phyloP scores from a whole-genome alignment of 2,329 filamentous ascomycete species.

The Aspergillus brunneoviolaceus region DNA sequence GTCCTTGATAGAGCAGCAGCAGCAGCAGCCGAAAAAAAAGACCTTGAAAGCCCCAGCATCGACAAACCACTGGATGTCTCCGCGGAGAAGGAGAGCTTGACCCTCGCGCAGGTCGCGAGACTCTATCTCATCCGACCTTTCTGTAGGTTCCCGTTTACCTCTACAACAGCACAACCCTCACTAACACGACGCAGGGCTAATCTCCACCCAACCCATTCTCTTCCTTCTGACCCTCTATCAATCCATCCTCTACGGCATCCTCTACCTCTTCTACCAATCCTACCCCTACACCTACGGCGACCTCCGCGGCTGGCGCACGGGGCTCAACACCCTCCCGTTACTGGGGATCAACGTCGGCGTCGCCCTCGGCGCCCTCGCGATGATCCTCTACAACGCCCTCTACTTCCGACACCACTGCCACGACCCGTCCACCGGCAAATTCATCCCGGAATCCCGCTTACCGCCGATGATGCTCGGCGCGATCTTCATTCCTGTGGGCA shows the following conservation, averaged over 20 bases:
- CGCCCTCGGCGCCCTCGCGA: not conserved
- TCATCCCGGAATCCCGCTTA: constrained; percentile 20
- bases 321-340: not conserved
- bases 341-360: not conserved
- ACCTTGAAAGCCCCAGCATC: not conserved
- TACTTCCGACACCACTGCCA: constrained; percentile 1
- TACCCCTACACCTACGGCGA: not conserved
- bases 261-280: constrained; percentile 3
- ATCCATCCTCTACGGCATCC: not conserved
- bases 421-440: not conserved
- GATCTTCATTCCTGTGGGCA: constrained; percentile 21
- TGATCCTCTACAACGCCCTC: constrained; percentile 2
- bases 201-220: not conserved
- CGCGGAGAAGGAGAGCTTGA: not conserved
- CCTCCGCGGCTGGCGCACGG: not conserved
- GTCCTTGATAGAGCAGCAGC: not conserved
- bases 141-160: not conserved
- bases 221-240: not conserved
- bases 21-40: not conserved
- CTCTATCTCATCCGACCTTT: not conserved
- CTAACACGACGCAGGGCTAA: not conserved
- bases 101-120: not conserved
- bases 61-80: not conserved
- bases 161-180: not conserved
- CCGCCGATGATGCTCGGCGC: constrained; percentile 19